Base-by-base conservation (phyloP, 1,139 yeast species). In the Spathaspora jeffriesii region DNA sequence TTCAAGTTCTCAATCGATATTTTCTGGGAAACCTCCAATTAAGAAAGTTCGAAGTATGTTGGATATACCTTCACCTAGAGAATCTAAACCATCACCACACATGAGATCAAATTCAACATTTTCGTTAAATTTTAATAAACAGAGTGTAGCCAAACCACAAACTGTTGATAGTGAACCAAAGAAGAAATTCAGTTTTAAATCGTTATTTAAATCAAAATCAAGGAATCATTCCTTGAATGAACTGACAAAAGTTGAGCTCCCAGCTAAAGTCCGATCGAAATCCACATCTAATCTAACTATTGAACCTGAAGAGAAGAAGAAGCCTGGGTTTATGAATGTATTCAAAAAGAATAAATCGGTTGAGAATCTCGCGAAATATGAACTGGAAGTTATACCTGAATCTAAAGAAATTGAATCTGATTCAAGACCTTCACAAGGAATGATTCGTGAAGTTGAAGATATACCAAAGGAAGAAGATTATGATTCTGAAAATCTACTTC, bases 171-270 rank as follows among this genome's bases (percentile, higher is more conserved):
- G n/a, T 25, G 61, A 58, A 22, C 5, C 28, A 3, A 65, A 62
- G 58, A 73, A 72, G 51, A 68, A 65, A 50, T 75, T 75, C 52
- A 71, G 77, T 42, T 70, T 75, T 59, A 68, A 63, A 45, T 59
- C 71, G 2, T 60, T 75, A 38, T 75, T 75, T 59, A 73, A 69
- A 52, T 61, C 65, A 47, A 68, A 61, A 51, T 63, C 73, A 4
- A 68, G 59, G 47, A 58, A 51, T 44, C 70, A 65, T 49, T 55
- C 63, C 21, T 59, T 67, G 44, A 61, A 54, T 36, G 58, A 52
- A 25, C 25, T 28, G 13, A 50, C 59, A n/a, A 40, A 43, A 28
- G 22, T 18, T 15, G 32, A 43, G 23, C 41, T 18, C 4, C 18
- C 41, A 23, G 17, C 27, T 13, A 15, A 25, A 47, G 23, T 61